Conservation (phyloP, 2,329 filamentous ascomycete species). For the Thelonectria olida region DNA sequence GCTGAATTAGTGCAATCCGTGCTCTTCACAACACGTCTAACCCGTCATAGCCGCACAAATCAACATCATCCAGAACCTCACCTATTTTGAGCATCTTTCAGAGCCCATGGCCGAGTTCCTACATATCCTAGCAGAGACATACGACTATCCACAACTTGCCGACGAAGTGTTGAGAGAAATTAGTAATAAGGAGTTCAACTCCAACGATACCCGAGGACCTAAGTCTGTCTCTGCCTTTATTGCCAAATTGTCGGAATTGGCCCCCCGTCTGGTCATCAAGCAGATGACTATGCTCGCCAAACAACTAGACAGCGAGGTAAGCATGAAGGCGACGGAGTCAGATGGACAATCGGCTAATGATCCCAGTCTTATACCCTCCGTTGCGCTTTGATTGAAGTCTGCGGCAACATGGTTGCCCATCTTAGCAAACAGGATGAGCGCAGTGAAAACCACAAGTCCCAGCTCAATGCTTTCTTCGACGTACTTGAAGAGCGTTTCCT, state of each 20-base stretch:
- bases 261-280: conserved; percentile 91
- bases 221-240: conserved; percentile 97
- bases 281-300: conserved; percentile 97
- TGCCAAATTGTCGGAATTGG: conserved; percentile 89
- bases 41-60: conserved; percentile 82
- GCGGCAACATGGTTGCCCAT: conserved; percentile 92
- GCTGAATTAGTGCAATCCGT: conserved; percentile 31
- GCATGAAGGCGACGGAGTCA: background rate
- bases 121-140: conserved; percentile 94
- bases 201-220: conserved; percentile 92
- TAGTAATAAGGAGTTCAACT: conserved; percentile 98
- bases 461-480: conserved; percentile 97
- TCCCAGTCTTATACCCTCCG: conserved; percentile 86
- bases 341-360: conserved; percentile 33
- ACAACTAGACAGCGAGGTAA: conserved; percentile 90
- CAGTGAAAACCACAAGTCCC: conserved; percentile 91
- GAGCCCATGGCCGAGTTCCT: conserved; percentile 99
- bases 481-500: conserved; percentile 95
- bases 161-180: conserved; percentile 94
- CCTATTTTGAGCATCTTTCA: conserved; percentile 98
- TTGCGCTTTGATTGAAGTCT: conserved; percentile 95
- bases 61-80: conserved; percentile 95
- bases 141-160: conserved; percentile 94
- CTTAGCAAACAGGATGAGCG: conserved; percentile 91
- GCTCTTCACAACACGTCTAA: conserved; percentile 38